Conservation (phyloP, 768 basidiomycete species). For the Ephemerocybe angulata region DNA sequence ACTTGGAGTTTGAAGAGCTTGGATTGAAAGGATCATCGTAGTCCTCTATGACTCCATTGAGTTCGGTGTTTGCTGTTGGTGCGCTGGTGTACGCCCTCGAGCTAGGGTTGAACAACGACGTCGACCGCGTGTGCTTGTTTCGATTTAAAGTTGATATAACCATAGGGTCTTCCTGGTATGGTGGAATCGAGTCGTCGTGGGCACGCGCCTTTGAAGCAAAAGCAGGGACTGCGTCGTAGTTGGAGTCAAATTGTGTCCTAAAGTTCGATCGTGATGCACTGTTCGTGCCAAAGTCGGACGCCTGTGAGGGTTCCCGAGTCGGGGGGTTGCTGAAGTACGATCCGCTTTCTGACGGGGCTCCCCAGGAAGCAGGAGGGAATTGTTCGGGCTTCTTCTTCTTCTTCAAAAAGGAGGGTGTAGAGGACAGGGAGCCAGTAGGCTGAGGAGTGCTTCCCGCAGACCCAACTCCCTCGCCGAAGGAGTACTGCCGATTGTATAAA, state of each 20-base stretch:
- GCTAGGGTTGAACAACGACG: slow-evolving; percentile 1
- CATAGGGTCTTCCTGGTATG: slow-evolving; percentile 2
- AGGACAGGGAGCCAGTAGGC: slow-evolving; percentile 14
- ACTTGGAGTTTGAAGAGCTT: not conserved
- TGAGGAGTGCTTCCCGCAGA: slow-evolving; percentile 11
- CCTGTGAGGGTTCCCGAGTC: not conserved
- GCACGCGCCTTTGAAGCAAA: not conserved
- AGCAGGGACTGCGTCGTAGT: slow-evolving; percentile 25
- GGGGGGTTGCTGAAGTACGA: slow-evolving; percentile 47
- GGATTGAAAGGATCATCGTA: not conserved
- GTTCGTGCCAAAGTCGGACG: not conserved
- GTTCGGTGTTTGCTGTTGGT: not conserved
- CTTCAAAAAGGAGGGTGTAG: slow-evolving; percentile 34
- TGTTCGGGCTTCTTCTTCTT: slow-evolving; percentile 45
- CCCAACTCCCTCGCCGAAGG: slow-evolving; percentile 40
- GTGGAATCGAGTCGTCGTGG: not conserved
- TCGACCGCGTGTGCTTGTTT: slow-evolving; percentile 2
- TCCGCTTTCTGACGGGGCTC: slow-evolving; percentile 41
- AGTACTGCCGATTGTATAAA: slow-evolving; percentile 43
- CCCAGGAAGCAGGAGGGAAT: slow-evolving; percentile 71
- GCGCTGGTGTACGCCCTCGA: not conserved
- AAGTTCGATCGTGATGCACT: slow-evolving; percentile 20
- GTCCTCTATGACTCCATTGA: not conserved
- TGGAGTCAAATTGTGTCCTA: slow-evolving; percentile 44
- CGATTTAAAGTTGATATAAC: not conserved